These are phyloP conservation scores for Salix brachista DNA, from an alignment of 345 rosid species.

Conservation along the genomic window DNA sequence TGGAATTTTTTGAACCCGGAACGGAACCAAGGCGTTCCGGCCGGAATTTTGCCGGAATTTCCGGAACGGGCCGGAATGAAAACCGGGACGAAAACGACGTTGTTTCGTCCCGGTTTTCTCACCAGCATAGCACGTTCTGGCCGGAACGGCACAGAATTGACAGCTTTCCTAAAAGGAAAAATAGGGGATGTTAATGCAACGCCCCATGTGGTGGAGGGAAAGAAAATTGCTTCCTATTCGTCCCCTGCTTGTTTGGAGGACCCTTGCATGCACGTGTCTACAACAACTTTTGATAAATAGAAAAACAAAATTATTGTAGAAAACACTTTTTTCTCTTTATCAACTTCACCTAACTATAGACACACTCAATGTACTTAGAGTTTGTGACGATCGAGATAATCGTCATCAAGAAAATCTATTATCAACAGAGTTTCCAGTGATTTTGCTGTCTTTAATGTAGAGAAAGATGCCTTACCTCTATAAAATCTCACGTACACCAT, in stretches of 20 bases:
- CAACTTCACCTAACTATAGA: too few species aligned
- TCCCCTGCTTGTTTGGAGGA: conserved; percentile 2
- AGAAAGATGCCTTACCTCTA: background rate
- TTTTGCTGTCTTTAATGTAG: background rate
- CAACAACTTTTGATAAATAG: background rate
- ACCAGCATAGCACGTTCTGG: too few species aligned
- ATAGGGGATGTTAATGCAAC: conserved; percentile 11
- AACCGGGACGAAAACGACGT: too few species aligned
- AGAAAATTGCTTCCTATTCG: background rate
- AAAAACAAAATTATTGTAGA: background rate
- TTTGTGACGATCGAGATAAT: background rate
- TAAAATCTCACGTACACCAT: background rate
- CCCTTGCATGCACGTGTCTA: conserved; percentile 2
- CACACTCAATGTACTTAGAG: too few species aligned
- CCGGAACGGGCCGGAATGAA: too few species aligned
- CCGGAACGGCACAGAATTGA: too few species aligned
- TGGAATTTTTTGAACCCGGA: too few species aligned
- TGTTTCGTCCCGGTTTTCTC: too few species aligned
- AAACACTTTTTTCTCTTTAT: too few species aligned
- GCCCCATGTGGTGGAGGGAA: conserved; percentile 29
- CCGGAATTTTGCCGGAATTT: too few species aligned
- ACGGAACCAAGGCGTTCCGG: too few species aligned
- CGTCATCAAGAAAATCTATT: background rate
- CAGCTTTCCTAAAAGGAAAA: too few species aligned
- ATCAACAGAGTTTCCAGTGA: background rate